phyloP scores from a whole-genome alignment of 176 grass and related monocot genomes.

The Triticum timopheevii region DNA sequence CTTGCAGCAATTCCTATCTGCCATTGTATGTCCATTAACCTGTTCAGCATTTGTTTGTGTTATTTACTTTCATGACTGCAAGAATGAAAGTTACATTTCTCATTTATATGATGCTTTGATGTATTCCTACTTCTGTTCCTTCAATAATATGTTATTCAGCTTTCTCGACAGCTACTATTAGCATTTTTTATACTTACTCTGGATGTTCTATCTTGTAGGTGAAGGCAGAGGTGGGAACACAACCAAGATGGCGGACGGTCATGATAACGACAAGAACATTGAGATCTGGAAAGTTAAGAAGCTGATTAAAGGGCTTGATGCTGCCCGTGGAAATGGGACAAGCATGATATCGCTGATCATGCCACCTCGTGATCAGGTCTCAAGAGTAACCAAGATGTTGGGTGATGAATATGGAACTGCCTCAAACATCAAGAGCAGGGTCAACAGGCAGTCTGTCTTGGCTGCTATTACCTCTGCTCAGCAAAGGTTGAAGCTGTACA shows the following conservation, averaged over 20 bases:
- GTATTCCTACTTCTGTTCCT: not conserved
- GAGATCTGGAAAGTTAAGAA: conserved; percentile 51
- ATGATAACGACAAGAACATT: conserved; percentile 43
- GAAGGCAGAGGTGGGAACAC: conserved; percentile 20
- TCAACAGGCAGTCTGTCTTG: conserved; percentile 19
- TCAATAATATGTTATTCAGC: not conserved
- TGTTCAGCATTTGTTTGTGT: not conserved
- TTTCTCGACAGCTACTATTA: not conserved
- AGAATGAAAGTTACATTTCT: not conserved
- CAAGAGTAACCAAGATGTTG: conserved; percentile 44
- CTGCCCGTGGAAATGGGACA: conserved; percentile 43
- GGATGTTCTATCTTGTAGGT: not conserved
- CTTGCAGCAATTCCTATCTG: not conserved
- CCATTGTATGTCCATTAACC: not conserved
- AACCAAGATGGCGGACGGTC: conserved; percentile 32
- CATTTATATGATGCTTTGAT: not conserved
- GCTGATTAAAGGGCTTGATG: conserved; percentile 40
- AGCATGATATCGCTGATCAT: conserved; percentile 51
- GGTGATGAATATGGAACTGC: conserved; percentile 55
- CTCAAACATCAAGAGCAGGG: conserved; percentile 37
- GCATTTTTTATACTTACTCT: not conserved
- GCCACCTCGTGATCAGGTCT: conserved; percentile 48
- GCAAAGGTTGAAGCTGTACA: conserved; percentile 20
- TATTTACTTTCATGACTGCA: not conserved
- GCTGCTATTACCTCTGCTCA: conserved; percentile 11